Base-by-base conservation (phyloP, 768 basidiomycete genomes). In the Udeniomyces megalosporus region DNA sequence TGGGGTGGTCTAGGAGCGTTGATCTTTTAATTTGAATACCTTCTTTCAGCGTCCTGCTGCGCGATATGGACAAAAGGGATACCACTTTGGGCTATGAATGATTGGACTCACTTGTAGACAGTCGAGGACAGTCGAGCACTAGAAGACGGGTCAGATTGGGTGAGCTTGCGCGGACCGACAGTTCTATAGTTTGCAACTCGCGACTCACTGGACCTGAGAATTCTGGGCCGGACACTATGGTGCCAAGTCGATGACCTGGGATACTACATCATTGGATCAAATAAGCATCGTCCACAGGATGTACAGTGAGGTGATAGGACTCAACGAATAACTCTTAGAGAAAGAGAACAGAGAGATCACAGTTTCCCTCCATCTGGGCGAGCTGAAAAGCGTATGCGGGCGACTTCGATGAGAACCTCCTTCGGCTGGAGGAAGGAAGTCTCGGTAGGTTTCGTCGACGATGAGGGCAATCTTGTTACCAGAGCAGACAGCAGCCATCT, bases 361-460 rank as follows among this genome's bases (percentile, higher is more conserved):
- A 58, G 77, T 80, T 0, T 71, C 70, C 24, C 84, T 76, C 86
- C 86, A 89, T 28, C 74, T 71, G 70, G 74, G 73, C 52, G 67
- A 42, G 45, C 68, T 66, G 58, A 74, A 75, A 60, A 75, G 61
- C 35, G 35, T 48, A 65, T 75, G 74, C 4, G 73, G 74, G 34
- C 65, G 63, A 0, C 68, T 67, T 34, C 66, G 60, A 20, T 55
- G 51, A 46, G 59, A 35, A 49, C 32, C 50, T 29, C 34, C 38
- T 55, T 57, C 60, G 81, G n/a, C 75, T 72, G 74, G 65, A n/a
- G 79, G 71, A 47, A 83, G 74, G 68, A 90, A 88, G 70, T 90
- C 87, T 14, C 87, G 79, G 72, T 92, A 92, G 1, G 88, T 90
- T 73, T 89, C 87, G 72, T 92, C 88, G n/a, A 92, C 53, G 42